phyloP scores from a whole-genome alignment of 2,329 filamentous ascomycete species.

The Fusarium xyrophilum region DNA sequence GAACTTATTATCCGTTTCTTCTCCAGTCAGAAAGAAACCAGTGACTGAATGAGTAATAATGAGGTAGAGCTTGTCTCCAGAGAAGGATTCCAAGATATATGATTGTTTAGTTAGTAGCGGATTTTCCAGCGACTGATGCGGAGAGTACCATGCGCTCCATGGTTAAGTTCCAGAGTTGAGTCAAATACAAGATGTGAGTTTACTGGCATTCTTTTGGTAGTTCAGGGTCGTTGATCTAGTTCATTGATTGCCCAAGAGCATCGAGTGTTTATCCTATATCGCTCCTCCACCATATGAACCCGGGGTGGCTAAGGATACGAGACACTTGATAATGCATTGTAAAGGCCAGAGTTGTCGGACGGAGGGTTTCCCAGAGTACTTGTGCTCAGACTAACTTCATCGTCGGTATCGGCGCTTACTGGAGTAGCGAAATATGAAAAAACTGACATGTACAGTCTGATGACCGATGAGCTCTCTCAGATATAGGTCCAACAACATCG shows the following conservation, averaged over 20 bases:
- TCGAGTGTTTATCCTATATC: not conserved
- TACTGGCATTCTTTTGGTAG: not conserved
- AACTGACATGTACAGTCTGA: too few species aligned
- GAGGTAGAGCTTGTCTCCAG: not conserved
- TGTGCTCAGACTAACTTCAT: not conserved
- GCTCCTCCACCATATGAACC: too few species aligned
- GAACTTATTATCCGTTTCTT: too few species aligned
- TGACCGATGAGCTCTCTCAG: too few species aligned
- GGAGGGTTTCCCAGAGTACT: not conserved
- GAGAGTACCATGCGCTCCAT: not conserved
- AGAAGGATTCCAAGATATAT: not conserved
- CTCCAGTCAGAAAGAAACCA: not conserved
- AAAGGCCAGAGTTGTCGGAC: too few species aligned
- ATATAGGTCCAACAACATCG: not conserved
- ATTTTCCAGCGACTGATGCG: not conserved
- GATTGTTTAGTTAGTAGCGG: accelerated
- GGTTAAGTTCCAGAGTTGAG: accelerated
- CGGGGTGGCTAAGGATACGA: too few species aligned
- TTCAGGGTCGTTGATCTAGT: too few species aligned
- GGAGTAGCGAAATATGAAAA: not conserved
- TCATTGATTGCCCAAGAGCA: too few species aligned
- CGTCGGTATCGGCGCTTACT: not conserved
- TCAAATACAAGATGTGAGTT: accelerated
- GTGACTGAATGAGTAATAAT: not conserved
- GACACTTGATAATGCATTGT: not conserved